These are phyloP conservation scores for Polygonum maritimum DNA, from an alignment of 148 eudicot species.

Conservation along the genomic window DNA sequence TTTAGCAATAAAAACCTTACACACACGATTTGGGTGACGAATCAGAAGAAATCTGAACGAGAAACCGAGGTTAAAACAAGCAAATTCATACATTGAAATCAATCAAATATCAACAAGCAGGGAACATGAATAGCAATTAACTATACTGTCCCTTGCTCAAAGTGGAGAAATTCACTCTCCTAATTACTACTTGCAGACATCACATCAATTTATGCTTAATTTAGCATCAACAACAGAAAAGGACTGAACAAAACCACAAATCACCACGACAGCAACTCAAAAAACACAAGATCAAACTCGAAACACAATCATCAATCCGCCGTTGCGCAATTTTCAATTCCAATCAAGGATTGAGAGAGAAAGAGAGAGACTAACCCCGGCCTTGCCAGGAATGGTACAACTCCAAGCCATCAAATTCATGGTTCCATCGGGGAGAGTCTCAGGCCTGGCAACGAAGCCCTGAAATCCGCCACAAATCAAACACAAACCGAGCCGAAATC, in stretches of 20 bases:
- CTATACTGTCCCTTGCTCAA: neutral
- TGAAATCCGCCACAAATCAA: conserved; percentile 8
- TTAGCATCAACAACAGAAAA: neutral
- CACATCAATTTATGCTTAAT: neutral
- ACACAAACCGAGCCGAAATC: neutral
- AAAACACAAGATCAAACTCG: neutral
- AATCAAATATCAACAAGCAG: neutral
- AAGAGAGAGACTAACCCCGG: conserved; percentile 36
- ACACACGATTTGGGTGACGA: neutral
- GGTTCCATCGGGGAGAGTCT: conserved; percentile 55
- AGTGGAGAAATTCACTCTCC: neutral
- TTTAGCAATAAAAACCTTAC: neutral
- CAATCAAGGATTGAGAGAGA: neutral
- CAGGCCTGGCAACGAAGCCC: conserved; percentile 96
- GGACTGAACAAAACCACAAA: neutral
- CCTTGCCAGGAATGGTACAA: conserved; percentile 77
- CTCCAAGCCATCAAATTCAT: conserved; percentile 74
- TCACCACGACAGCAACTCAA: neutral
- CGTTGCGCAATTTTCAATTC: neutral
- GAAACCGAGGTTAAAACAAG: neutral
- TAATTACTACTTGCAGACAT: neutral
- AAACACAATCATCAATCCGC: neutral
- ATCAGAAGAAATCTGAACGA: neutral
- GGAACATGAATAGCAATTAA: neutral
- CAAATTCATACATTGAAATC: neutral